Evolutionary conservation across 495 filamentous ascomycete genomes (phyloP).

Genomic region (Tuber brumale): DNA sequence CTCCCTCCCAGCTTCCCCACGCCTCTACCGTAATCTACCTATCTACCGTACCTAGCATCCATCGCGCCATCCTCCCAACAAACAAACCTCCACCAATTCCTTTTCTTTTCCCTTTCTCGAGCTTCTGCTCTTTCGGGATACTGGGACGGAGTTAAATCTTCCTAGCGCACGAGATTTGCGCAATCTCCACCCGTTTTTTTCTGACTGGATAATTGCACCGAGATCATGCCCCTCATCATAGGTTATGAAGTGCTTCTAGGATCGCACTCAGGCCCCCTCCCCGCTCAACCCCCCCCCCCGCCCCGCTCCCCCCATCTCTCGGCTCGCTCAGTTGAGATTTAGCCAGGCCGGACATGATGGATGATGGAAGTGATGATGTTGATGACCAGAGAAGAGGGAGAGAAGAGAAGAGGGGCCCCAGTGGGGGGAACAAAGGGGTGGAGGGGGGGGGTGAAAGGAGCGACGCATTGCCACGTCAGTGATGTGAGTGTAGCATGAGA

Average conservation of each 20-base stretch:
- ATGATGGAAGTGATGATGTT: background rate
- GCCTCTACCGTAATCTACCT: slow-evolving; percentile 3
- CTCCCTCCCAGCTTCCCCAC: too few relatives aligned
- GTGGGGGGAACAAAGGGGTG: background rate
- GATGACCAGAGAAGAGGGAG: slow-evolving; percentile 1
- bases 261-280: background rate
- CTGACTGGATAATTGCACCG: background rate
- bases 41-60: background rate
- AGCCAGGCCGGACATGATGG: slow-evolving; percentile 2
- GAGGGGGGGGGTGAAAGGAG: slow-evolving; percentile 3
- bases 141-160: background rate
- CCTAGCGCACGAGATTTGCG: background rate
- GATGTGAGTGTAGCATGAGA: background rate
- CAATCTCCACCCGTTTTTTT: background rate
- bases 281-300: background rate
- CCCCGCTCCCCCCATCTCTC: background rate
- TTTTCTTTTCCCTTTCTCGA: background rate
- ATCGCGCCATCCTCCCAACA: background rate
- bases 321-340: background rate
- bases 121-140: background rate
- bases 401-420: background rate
- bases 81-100: background rate
- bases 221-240: background rate
- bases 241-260: background rate
- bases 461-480: slow-evolving; percentile 4